These are phyloP conservation scores for Entomortierella beljakovae DNA, from an alignment of 192 early-diverging fungal genomes.

Conservation along the genomic window DNA sequence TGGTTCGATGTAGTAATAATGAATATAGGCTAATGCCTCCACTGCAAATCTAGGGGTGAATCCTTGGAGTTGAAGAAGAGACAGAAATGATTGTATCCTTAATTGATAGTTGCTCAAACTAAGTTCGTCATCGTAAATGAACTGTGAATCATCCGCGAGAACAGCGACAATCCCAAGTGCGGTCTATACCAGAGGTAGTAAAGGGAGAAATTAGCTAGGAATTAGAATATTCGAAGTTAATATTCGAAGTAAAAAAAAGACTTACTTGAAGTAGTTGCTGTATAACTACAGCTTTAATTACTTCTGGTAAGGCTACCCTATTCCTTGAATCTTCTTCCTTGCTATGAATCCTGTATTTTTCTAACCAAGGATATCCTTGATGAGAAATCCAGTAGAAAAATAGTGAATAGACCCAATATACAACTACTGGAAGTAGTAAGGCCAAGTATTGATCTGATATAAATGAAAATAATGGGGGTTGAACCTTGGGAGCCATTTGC, in stretches of 20 bases:
- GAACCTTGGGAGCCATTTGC: conserved; percentile 33
- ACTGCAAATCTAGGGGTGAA: background rate
- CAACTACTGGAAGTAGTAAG: conserved; percentile 63
- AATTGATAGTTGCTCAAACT: conserved; percentile 12
- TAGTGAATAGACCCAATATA: conserved; percentile 78
- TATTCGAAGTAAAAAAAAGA: conserved; percentile 2
- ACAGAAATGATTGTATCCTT: conserved; percentile 3
- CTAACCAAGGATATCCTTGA: conserved; percentile 66
- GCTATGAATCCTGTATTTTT: conserved; percentile 74
- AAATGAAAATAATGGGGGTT: conserved; percentile 42
- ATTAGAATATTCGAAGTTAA: background rate
- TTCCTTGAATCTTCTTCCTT: conserved; percentile 65
- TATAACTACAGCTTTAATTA: conserved; percentile 69
- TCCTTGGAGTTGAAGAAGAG: background rate
- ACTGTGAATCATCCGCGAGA: conserved; percentile 32
- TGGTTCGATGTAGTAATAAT: conserved; percentile 33
- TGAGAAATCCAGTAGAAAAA: conserved; percentile 69
- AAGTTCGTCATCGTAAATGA: conserved; percentile 33
- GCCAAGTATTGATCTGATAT: conserved; percentile 62
- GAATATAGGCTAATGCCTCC: conserved; percentile 10
- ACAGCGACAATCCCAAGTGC: conserved; percentile 35
- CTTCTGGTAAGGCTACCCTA: conserved; percentile 70
- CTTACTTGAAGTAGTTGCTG: conserved; percentile 74
- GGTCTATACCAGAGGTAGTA: conserved; percentile 12
- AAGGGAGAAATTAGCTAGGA: background rate